Evolutionary conservation across 2,329 filamentous ascomycete species (phyloP), one percentile per base, ranked within the genome.

Genomic region (Catunica adiposa): DNA sequence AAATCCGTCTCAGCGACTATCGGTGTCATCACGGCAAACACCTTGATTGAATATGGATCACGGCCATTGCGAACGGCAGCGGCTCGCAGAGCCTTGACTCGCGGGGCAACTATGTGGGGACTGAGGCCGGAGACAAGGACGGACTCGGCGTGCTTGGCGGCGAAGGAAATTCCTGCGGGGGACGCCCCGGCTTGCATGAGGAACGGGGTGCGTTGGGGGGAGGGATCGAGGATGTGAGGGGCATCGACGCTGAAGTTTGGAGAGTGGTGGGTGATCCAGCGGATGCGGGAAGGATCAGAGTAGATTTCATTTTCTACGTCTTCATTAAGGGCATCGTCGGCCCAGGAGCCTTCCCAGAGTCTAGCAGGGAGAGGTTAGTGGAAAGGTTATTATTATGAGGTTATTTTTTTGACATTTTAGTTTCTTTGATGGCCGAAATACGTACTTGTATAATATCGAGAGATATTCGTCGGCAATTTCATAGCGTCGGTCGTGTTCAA

Each of bases 141-240:
- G 1, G 74, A 79, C 61, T 84, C 81, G 0, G 80, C 80, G 60
- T 84, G 78, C 55, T 77, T 75, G 0, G 79, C 76, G 0, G 78
- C 78, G 59, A 84, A 84, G 0, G 66, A 65, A 59, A 78, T 80
- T 1, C 79, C 80, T 0, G 77, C 71, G 11, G 72, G 77, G 0
- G 77, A 80, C 0, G 79, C 80, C 0, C 81, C 80, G 0, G 80
- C 80, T 62, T 84, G 80, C 17, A 83, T 69, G 26, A 84, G 74
- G 4, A 84, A 70, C 0, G 81, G 80, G 0, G 80, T 83, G 1
- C 81, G 71, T 61, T 84, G 81, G 0, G 79, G 79, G 3, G 73
- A 74, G 0, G 80, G 80, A 56, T 82, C 73, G 62, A 74, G 77
- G 60, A 82, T 72, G 59, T 83, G 77, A 11, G 77, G 77, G 0